These are phyloP conservation scores for Dalechampia spathulata DNA, from an alignment of 441 rosid genomes.

Conservation along the genomic window DNA sequence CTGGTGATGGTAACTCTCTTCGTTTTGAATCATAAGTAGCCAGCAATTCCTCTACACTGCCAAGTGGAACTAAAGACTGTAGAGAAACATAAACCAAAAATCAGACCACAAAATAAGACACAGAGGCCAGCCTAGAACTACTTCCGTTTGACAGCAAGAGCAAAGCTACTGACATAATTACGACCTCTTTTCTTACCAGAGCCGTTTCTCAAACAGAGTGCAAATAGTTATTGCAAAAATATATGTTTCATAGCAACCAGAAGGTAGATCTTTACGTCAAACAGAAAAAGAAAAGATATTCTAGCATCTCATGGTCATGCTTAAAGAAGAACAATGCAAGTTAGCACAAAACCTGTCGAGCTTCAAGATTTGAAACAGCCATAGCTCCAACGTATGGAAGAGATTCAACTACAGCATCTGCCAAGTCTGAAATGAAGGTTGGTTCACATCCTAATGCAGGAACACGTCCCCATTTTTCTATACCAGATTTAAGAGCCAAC, in stretches of 20 bases:
- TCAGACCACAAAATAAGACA: neutral
- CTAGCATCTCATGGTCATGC: neutral
- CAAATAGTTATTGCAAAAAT: too few relatives aligned
- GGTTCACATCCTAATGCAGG: conserved; percentile 95
- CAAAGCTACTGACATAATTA: too few relatives aligned
- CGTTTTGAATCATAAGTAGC: conserved; percentile 89
- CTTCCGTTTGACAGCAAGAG: too few relatives aligned
- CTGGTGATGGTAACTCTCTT: conserved; percentile 82
- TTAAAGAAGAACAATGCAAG: neutral
- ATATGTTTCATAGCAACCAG: neutral
- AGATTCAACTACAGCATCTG: conserved; percentile 94
- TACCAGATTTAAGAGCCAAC: conserved; percentile 79
- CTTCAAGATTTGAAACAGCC: conserved; percentile 97
- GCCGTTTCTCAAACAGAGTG: too few relatives aligned
- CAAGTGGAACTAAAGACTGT: conserved; percentile 94
- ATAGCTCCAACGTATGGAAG: conserved; percentile 98
- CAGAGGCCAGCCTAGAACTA: too few relatives aligned
- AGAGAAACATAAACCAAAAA: conserved; percentile 13
- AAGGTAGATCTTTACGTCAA: neutral
- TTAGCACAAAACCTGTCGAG: conserved; percentile 64
- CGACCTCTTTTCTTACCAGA: too few relatives aligned
- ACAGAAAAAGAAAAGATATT: neutral
- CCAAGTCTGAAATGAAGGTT: conserved; percentile 90
- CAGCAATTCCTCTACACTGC: conserved; percentile 88
- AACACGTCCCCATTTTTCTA: conserved; percentile 95